phyloP scores from a whole-genome alignment of 768 basidiomycete genomes.

The Naganishia onofrii region DNA sequence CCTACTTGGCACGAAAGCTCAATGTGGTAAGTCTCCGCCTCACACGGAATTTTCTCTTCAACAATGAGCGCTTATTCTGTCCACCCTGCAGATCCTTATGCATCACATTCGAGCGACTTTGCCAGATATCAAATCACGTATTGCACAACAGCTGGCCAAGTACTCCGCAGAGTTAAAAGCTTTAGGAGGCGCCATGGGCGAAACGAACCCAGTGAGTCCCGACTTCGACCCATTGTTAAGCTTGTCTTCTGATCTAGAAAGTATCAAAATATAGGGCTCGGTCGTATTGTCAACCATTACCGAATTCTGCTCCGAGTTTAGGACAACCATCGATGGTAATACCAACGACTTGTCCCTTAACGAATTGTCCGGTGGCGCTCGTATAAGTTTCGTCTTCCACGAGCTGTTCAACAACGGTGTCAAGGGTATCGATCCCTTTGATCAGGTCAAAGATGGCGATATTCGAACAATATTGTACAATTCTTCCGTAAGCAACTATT shows the following conservation, averaged over 20 bases:
- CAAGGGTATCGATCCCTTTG: slow-evolving; percentile 94
- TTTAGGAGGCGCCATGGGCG: slow-evolving; percentile 83
- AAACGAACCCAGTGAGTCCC: slow-evolving; percentile 62
- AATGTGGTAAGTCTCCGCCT: slow-evolving; percentile 68
- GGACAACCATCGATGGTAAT: slow-evolving; percentile 93
- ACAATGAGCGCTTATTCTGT: background rate
- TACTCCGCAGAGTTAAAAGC: slow-evolving; percentile 76
- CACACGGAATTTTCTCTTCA: too few species aligned
- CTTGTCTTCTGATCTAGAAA: background rate
- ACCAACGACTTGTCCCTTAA: slow-evolving; percentile 92
- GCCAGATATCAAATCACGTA: slow-evolving; percentile 97
- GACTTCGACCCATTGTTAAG: background rate
- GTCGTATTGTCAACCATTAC: slow-evolving; percentile 96
- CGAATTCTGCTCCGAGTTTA: slow-evolving; percentile 95
- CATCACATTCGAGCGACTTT: slow-evolving; percentile 95
- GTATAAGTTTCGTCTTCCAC: slow-evolving; percentile 98
- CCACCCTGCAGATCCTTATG: slow-evolving; percentile 77
- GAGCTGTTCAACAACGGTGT: slow-evolving; percentile 96
- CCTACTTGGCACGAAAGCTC: slow-evolving; percentile 87
- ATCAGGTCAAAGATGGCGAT: slow-evolving; percentile 98
- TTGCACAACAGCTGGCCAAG: slow-evolving; percentile 83
- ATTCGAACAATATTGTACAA: slow-evolving; percentile 95
- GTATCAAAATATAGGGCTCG: slow-evolving; percentile 59
- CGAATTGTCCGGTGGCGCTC: slow-evolving; percentile 95
- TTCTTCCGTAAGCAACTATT: slow-evolving; percentile 69